Evolutionary conservation across 2,329 filamentous ascomycete genomes (phyloP).

Genomic region (Colletotrichum tropicale): DNA sequence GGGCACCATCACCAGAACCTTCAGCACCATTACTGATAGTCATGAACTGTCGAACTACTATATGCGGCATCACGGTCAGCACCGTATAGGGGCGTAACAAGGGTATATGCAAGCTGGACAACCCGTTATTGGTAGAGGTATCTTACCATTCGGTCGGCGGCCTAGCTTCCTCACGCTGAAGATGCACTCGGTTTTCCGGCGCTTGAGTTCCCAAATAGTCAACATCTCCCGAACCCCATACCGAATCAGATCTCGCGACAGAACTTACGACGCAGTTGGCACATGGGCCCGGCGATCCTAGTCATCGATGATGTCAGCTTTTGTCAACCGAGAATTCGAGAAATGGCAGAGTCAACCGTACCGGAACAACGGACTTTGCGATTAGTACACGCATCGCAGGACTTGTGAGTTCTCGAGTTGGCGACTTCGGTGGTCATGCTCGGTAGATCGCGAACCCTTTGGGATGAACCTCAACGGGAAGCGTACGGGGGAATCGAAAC

Average conservation of each 20-base stretch:
- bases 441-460: neutral
- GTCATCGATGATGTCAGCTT: neutral
- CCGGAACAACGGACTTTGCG: slow-evolving; percentile 44
- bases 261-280: slow-evolving; percentile 29
- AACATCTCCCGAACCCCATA: neutral
- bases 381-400: slow-evolving; percentile 41
- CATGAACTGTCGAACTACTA: slow-evolving; percentile 19
- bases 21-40: neutral
- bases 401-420: slow-evolving; percentile 25
- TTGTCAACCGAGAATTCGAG: neutral
- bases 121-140: neutral
- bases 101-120: neutral
- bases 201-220: neutral
- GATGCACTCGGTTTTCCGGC: slow-evolving; percentile 25
- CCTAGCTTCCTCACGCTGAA: slow-evolving; percentile 28
- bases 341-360: slow-evolving; percentile 14
- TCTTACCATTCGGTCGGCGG: slow-evolving; percentile 24
- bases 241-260: neutral
- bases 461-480: neutral
- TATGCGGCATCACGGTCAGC: neutral
- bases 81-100: neutral
- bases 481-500: neutral
- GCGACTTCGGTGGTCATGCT: neutral
- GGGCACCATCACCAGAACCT: neutral
- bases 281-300: slow-evolving; percentile 23